These are phyloP conservation scores for Oryza australiensis DNA, from an alignment of 176 grass and related monocot genomes.

Conservation along the genomic window DNA sequence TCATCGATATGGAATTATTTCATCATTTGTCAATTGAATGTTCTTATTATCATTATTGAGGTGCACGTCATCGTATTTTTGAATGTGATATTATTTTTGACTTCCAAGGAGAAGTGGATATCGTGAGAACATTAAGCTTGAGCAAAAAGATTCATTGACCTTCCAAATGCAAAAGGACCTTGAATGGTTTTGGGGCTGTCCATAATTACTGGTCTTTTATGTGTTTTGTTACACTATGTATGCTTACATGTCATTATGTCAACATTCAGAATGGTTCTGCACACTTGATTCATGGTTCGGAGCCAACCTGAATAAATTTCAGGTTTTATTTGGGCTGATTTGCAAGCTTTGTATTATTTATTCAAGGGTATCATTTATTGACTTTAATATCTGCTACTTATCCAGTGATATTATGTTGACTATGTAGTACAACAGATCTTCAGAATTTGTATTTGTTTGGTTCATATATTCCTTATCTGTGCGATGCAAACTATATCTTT, in stretches of 20 bases:
- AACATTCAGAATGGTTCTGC: not conserved
- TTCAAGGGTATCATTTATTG: constrained; percentile 5
- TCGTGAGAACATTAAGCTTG: not conserved
- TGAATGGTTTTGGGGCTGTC: not conserved
- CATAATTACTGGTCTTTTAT: constrained; percentile 1
- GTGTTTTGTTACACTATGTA: not conserved
- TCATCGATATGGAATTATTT: constrained; percentile 1
- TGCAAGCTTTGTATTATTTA: not conserved
- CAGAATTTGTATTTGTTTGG: not conserved
- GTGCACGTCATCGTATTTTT: not conserved
- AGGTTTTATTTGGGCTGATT: not conserved
- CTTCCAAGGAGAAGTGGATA: not conserved
- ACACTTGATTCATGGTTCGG: not conserved
- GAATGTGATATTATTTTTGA: not conserved
- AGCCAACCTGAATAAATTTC: not conserved
- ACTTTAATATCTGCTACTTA: constrained; percentile 6
- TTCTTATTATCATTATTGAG: constrained; percentile 11
- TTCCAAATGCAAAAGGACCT: constrained; percentile 8
- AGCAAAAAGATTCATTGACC: not conserved
- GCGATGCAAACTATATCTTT: not conserved
- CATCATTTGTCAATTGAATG: constrained; percentile 6
- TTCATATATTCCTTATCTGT: constrained; percentile 10
- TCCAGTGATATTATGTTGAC: constrained; percentile 6
- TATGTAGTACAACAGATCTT: not conserved
- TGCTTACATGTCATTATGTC: not conserved